phyloP scores from a whole-genome alignment of 805 yeast species.

The Blastobotrys parvus region DNA sequence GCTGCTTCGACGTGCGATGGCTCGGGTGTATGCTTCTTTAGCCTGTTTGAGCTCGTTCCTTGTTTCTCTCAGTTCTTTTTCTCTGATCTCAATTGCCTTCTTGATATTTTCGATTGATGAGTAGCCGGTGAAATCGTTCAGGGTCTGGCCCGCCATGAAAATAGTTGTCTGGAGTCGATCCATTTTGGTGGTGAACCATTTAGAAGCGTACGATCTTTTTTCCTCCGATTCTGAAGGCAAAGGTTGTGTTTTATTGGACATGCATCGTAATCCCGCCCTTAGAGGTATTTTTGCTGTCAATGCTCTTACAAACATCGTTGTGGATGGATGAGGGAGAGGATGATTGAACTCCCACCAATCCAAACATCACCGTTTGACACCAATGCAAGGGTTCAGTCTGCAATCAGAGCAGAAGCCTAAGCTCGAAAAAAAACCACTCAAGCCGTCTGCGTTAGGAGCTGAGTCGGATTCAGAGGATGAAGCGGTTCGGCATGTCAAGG shows the following conservation, averaged over 20 bases:
- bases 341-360: no score
- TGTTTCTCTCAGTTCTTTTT: slow-evolving; percentile 40
- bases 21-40: slow-evolving; percentile 47
- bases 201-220: slow-evolving; percentile 19
- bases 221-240: slow-evolving; percentile 25
- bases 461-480: slow-evolving; percentile 1
- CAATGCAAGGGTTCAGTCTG: no score
- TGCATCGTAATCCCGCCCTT: no score
- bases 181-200: slow-evolving; percentile 22
- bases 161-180: slow-evolving; percentile 28
- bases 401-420: no score
- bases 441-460: no score
- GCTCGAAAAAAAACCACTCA: no score
- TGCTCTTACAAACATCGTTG: no score
- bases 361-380: no score
- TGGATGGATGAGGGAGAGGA: no score
- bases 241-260: not conserved
- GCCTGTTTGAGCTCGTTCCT: slow-evolving; percentile 41
- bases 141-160: slow-evolving; percentile 39
- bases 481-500: not conserved
- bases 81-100: slow-evolving; percentile 47
- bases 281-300: no score
- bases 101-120: slow-evolving; percentile 68
- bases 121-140: slow-evolving; percentile 91
- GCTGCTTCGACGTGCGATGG: slow-evolving; percentile 52